phyloP scores from a whole-genome alignment of 345 rosid species.

The Gossypium herbaceum region DNA sequence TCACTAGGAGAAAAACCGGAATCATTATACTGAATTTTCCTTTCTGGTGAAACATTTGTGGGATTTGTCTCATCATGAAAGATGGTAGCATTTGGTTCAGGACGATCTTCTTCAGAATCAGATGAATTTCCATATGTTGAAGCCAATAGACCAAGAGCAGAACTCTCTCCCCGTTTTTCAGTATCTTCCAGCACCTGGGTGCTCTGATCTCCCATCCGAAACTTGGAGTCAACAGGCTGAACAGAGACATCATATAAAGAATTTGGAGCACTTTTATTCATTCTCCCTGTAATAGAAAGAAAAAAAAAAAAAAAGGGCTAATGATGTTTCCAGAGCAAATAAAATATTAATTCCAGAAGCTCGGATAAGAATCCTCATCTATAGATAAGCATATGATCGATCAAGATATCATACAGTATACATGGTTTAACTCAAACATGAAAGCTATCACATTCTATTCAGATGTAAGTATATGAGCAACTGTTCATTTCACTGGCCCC shows the following conservation, averaged over 20 bases:
- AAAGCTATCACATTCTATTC: not conserved
- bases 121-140: conserved; percentile 81
- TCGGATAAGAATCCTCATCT: not conserved
- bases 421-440: not conserved
- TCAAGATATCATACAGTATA: not conserved
- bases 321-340: not conserved
- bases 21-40: conserved; percentile 21
- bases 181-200: conserved; percentile 30
- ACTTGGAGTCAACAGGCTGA: conserved; percentile 35
- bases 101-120: conserved; percentile 76
- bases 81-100: conserved; percentile 31
- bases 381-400: not conserved
- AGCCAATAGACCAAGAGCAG: conserved; percentile 81
- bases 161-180: conserved; percentile 27
- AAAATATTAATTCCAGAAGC: not conserved
- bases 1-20: conserved; percentile 22
- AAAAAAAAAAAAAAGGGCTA: not conserved
- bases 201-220: conserved; percentile 31
- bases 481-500: not conserved
- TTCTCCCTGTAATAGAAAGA: conserved; percentile 39
- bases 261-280: conserved; percentile 27
- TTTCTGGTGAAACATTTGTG: conserved; percentile 24
- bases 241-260: conserved; percentile 43
- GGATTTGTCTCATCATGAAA: conserved; percentile 26
- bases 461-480: not conserved